Percentiles rank a stretch among this genome's conserved stretches.
Evolutionary conservation across 169 alveolate species (phyloP).

Genomic region (Cytauxzoon felis): DNA sequence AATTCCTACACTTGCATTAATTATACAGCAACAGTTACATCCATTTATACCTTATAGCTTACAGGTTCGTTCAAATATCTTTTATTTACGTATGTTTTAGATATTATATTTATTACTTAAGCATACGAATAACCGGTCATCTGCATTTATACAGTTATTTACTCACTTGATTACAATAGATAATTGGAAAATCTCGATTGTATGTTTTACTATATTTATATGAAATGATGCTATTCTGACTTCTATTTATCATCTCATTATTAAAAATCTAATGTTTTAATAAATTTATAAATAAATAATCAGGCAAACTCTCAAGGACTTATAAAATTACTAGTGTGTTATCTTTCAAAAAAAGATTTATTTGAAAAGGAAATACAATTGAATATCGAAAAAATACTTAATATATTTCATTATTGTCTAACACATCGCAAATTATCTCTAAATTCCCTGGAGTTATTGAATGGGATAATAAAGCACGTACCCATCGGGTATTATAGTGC

Average conservation of each 20-base stretch:
- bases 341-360: conserved; percentile 63
- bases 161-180: conserved; percentile 57
- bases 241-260: no score
- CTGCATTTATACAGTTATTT: conserved; percentile 61
- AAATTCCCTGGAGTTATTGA: conserved; percentile 73
- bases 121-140: conserved; percentile 43
- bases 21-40: conserved; percentile 70
- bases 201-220: no score
- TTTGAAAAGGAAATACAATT: conserved; percentile 67
- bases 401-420: conserved; percentile 77
- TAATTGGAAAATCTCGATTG: conserved; percentile 64
- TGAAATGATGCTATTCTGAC: no score
- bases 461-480: conserved; percentile 69
- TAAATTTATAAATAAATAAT: neutral
- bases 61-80: conserved; percentile 51
- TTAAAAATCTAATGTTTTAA: neutral
- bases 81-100: neutral
- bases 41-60: conserved; percentile 78
- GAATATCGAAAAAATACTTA: conserved; percentile 72
- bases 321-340: conserved; percentile 72
- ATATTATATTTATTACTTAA: conserved; percentile 28
- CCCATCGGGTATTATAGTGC: conserved; percentile 69
- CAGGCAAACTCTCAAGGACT: conserved; percentile 75
- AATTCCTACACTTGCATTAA: conserved; percentile 68
- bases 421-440: conserved; percentile 73